These are phyloP conservation scores for Hypoxylon subgilvum DNA, from an alignment of 495 filamentous ascomycete genomes.

Conservation along the genomic window DNA sequence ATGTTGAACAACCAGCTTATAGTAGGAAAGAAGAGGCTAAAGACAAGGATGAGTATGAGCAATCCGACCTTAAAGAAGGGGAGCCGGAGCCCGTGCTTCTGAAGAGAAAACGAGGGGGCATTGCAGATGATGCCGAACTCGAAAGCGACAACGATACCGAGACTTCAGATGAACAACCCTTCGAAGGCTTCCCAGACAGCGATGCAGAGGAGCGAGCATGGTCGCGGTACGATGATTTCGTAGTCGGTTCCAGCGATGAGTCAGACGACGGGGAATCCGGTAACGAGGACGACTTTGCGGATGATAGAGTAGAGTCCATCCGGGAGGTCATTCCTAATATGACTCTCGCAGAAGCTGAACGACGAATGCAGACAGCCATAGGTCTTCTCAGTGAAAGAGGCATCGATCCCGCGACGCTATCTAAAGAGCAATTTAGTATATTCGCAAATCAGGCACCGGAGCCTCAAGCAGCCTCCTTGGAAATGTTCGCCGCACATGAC, in stretches of 20 bases:
- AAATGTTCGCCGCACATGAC: constrained; percentile 53
- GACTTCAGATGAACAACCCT: constrained; percentile 42
- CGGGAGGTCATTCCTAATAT: constrained; percentile 16
- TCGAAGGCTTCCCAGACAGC: constrained; percentile 63
- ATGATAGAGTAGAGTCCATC: constrained; percentile 30
- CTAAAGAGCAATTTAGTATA: constrained; percentile 56
- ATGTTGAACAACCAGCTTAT: constrained; percentile 8
- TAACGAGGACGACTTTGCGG: constrained; percentile 19
- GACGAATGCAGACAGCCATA: constrained; percentile 49
- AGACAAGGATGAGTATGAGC: constrained; percentile 17
- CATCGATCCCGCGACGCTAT: constrained; percentile 51
- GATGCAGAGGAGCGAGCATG: constrained; percentile 55
- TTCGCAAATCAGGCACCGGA: constrained; percentile 57
- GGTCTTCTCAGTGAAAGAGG: constrained; percentile 43
- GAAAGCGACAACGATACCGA: constrained; percentile 18
- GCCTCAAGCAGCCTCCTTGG: constrained; percentile 51
- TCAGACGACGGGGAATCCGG: constrained; percentile 34
- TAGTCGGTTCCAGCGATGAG: constrained; percentile 50
- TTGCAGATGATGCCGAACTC: constrained; percentile 22
- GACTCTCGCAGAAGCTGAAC: constrained; percentile 51
- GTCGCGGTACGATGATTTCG: constrained; percentile 45
- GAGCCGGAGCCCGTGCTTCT: constrained; percentile 19
- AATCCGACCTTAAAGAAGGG: constrained; percentile 12
- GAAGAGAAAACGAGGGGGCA: constrained; percentile 21
- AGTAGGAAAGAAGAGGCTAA: constrained; percentile 19